Evolutionary conservation across 2,329 filamentous ascomycete genomes (phyloP).

Genomic region (Didymella keratinophila): DNA sequence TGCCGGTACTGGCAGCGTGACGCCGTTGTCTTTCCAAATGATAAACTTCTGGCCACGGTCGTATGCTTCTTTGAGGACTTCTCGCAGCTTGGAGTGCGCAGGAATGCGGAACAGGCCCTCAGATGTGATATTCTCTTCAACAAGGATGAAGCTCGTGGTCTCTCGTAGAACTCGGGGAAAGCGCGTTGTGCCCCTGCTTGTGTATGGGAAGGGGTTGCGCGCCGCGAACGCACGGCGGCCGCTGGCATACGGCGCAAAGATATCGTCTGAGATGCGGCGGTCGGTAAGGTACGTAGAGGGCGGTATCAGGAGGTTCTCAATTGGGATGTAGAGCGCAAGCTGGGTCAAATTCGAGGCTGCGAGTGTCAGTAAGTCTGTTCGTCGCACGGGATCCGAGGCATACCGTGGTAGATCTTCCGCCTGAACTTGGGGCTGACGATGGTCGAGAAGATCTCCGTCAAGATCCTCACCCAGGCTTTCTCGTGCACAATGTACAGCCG

Average conservation of each 20-base stretch:
- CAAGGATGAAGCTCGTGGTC: constrained; percentile 60
- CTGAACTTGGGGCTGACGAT: constrained; percentile 65
- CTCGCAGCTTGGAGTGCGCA: constrained; percentile 58
- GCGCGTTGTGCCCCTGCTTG: constrained; percentile 54
- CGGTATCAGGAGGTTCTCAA: constrained; percentile 62
- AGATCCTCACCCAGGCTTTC: constrained; percentile 63
- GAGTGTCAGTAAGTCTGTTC: not conserved
- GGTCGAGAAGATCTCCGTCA: constrained; percentile 64
- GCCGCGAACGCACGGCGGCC: constrained; percentile 58
- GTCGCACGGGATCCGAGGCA: too few relatives aligned
- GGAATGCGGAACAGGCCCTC: constrained; percentile 64
- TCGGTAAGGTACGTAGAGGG: constrained; percentile 63
- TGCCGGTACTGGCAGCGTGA: constrained; percentile 42
- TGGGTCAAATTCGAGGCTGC: constrained; percentile 56
- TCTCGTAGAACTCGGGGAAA: constrained; percentile 63
- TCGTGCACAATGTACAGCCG: constrained; percentile 66
- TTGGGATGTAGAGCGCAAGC: constrained; percentile 59
- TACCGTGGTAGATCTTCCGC: constrained; percentile 63
- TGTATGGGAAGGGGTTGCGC: constrained; percentile 58
- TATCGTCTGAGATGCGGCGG: constrained; percentile 58
- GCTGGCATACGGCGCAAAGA: constrained; percentile 56
- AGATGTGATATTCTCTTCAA: constrained; percentile 56
- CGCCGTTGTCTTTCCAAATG: constrained; percentile 58
- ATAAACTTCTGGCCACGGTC: constrained; percentile 64
- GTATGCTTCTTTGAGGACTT: constrained; percentile 62